Evolutionary conservation across 805 yeast species (phyloP).

Genomic region (Ogataea chonburiensis): DNA sequence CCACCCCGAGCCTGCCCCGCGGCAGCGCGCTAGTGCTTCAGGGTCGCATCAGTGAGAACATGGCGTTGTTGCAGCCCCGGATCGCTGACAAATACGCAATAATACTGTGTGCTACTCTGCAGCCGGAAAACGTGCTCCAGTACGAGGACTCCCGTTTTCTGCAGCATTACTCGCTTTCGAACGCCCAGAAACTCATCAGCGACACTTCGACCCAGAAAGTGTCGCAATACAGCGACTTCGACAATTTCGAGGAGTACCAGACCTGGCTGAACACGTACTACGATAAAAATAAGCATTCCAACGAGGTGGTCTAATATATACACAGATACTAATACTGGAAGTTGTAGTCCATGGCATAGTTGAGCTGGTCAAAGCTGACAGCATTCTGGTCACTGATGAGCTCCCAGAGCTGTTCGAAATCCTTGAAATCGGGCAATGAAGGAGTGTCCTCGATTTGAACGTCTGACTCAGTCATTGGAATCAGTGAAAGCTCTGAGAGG

Average conservation of each 20-base stretch:
- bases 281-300: background rate
- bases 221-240: conserved; percentile 17
- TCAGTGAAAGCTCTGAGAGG: too few relatives aligned
- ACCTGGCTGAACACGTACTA: conserved; percentile 25
- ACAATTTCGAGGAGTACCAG: conserved; percentile 25
- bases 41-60: conserved; percentile 41
- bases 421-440: conserved; percentile 1
- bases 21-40: conserved; percentile 41
- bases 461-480: too few relatives aligned
- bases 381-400: conserved; percentile 22
- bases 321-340: conserved; percentile 5
- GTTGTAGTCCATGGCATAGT: conserved; percentile 12
- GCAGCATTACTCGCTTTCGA: conserved; percentile 10
- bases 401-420: conserved; percentile 23
- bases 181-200: conserved; percentile 20
- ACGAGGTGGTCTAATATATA: background rate
- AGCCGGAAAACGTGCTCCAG: conserved; percentile 26
- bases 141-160: conserved; percentile 28
- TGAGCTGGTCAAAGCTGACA: conserved; percentile 12
- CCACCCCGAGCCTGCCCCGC: conserved; percentile 25
- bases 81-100: conserved; percentile 15
- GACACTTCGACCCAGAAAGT: conserved; percentile 6
- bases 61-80: conserved; percentile 32
- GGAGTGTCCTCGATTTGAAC: too few relatives aligned
- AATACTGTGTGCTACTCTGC: conserved; percentile 27